Evolutionary conservation across 73 alveolate genomes (phyloP), one percentile per base, ranked within the genome.

Genomic region (Symbiodinium pilosum): DNA sequence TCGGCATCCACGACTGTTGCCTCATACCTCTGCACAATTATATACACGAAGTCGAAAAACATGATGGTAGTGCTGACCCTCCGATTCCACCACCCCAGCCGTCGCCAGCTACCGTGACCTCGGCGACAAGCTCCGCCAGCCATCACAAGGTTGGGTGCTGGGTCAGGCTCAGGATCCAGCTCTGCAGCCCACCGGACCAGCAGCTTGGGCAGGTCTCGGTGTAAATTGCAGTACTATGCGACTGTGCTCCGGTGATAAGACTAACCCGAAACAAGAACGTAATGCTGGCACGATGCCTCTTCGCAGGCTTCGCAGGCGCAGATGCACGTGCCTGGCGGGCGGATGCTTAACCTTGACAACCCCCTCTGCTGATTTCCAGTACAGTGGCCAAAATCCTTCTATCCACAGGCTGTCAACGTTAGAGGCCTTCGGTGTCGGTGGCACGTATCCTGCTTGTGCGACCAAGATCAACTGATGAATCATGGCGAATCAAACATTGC

Each of bases 61-160:
- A 8, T 3, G 14, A 24, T 41, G 32, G 24, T 30, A 42, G 68
- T 21, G 93, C 9, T 86, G 87, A 88, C 87, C 47, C 85, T 41
- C 87, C 95, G 44, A 52, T 88, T 54, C 87, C 87, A 26, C 95
- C 95, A 41, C 95, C 95, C 95, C 95, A 88, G 44, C 95, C 95
- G 68, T 88, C 95, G 26, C 95, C 95, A 32, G 43, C 68, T 43
- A 88, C 95, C 1, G 71, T 43, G 12, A 88, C 95, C 95, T 88
- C 26, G 6, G 71, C 77, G 14, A 24, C 11, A 64, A 64, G 38
- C 38, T 21, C n/a, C n/a, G n/a, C n/a, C n/a, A n/a, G n/a, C n/a
- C n/a, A n/a, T n/a, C n/a, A n/a, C n/a, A n/a, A n/a, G n/a, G n/a
- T n/a, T n/a, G n/a, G n/a, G n/a, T n/a, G n/a, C n/a, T n/a, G n/a